A percentile compares a stretch with the other conserved stretches of the same genome.
Evolutionary conservation across 2,329 filamentous ascomycete genomes (phyloP).

Genomic region (Diaporthe citriasiana): DNA sequence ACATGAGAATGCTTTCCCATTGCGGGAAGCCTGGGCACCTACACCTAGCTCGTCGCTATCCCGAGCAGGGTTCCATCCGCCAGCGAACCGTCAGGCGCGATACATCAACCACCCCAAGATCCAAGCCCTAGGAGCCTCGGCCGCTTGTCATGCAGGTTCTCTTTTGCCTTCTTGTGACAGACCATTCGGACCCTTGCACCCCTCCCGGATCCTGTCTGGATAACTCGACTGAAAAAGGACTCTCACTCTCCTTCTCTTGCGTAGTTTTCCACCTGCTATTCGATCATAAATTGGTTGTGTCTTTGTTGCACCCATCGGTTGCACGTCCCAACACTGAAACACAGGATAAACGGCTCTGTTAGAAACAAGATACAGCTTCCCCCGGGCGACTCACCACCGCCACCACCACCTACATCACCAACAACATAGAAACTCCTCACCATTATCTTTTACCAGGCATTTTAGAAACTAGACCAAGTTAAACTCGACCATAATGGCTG

Average conservation of each 20-base stretch:
- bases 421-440: neutral
- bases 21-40: slow-evolving; percentile 9
- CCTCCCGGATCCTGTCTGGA: slow-evolving; percentile 4
- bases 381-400: neutral
- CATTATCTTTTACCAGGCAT: neutral
- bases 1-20: slow-evolving; percentile 2
- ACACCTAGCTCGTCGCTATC: slow-evolving; percentile 7
- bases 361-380: slow-evolving; percentile 8
- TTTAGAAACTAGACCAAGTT: neutral
- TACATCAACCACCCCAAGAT: neutral
- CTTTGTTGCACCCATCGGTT: neutral
- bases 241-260: neutral
- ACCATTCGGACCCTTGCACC: neutral
- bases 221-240: slow-evolving; percentile 29
- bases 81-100: neutral
- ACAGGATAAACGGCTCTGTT: neutral
- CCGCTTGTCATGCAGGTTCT: slow-evolving; percentile 17
- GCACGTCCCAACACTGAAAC: slow-evolving; percentile 21
- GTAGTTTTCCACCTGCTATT: neutral
- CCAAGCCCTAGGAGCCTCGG: slow-evolving; percentile 24
- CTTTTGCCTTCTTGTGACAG: slow-evolving; percentile 31
- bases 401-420: neutral
- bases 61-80: slow-evolving; percentile 20
- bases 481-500: slow-evolving; percentile 71
- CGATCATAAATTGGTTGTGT: neutral